Conservation (phyloP, 768 basidiomycete species). For the Fomitopsis serialis region DNA sequence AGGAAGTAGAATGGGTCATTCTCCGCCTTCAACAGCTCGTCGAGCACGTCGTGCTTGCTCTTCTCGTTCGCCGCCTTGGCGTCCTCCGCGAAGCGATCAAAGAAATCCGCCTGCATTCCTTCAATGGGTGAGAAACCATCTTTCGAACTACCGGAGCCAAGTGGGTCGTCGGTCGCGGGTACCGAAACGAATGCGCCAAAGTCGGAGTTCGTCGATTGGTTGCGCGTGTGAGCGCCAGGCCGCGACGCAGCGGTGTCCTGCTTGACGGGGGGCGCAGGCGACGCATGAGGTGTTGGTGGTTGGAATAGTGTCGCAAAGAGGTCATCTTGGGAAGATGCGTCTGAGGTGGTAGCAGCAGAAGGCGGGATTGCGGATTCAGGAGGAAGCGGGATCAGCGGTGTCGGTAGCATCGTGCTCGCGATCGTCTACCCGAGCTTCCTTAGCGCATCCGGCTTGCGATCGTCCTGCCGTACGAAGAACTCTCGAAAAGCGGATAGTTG, state of each 20-base stretch:
- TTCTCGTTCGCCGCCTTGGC: slow-evolving; percentile 51
- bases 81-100: slow-evolving; percentile 52
- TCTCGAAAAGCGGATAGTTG: no score
- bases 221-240: slow-evolving; percentile 9
- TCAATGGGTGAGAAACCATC: slow-evolving; percentile 14
- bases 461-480: no score
- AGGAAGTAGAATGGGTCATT: slow-evolving; percentile 69
- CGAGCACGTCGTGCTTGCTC: slow-evolving; percentile 48
- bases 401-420: neutral
- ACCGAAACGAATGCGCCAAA: slow-evolving; percentile 63
- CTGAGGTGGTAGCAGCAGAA: neutral
- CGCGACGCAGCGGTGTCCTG: slow-evolving; percentile 3
- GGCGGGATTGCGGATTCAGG: neutral
- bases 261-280: slow-evolving; percentile 14
- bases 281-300: slow-evolving; percentile 27
- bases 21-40: slow-evolving; percentile 61
- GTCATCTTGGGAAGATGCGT: slow-evolving; percentile 22
- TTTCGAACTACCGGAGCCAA: slow-evolving; percentile 16
- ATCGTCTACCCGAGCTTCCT: no score
- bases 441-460: no score
- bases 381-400: slow-evolving; percentile 24
- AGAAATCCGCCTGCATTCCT: slow-evolving; percentile 37
- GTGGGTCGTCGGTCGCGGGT: slow-evolving; percentile 46
- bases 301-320: slow-evolving; percentile 30
- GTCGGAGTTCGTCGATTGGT: slow-evolving; percentile 36